phyloP scores from a whole-genome alignment of 2,329 filamentous ascomycete species.

The Thielaviopsis musarum region DNA sequence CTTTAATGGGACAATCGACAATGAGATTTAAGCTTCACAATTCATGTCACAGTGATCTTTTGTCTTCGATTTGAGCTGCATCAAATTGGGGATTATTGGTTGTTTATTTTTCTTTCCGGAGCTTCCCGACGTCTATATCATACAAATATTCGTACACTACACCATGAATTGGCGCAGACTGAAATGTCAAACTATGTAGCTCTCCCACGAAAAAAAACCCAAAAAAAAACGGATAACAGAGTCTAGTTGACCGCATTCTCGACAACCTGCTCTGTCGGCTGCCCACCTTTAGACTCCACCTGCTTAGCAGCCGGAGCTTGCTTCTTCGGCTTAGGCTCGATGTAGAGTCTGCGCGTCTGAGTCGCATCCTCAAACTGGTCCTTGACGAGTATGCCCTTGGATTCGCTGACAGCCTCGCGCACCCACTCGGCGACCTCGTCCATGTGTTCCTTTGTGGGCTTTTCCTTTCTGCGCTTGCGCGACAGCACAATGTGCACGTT shows the following conservation, averaged over 20 bases:
- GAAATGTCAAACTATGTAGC: background rate
- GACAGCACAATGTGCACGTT: conserved; percentile 59
- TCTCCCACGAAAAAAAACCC: background rate
- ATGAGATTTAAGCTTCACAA: background rate
- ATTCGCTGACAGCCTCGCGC: conserved; percentile 13
- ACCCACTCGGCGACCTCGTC: conserved; percentile 31
- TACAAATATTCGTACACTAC: background rate
- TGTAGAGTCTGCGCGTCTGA: conserved; percentile 25
- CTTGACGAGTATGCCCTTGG: conserved; percentile 25
- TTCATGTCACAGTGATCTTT: too few species aligned
- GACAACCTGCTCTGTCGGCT: background rate
- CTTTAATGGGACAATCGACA: background rate
- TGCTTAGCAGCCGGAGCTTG: background rate
- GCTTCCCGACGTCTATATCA: background rate
- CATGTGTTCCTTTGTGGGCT: conserved; percentile 44
- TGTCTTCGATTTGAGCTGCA: too few species aligned
- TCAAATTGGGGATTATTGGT: background rate
- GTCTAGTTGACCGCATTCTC: background rate
- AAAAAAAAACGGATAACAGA: background rate
- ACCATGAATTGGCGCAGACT: background rate
- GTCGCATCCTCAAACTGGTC: conserved; percentile 28
- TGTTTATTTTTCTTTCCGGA: background rate
- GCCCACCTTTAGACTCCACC: background rate
- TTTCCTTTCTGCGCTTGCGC: conserved; percentile 37
- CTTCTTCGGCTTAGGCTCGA: conserved; percentile 18